Percentiles rank a stretch among this genome's conserved stretches.
These are phyloP conservation scores for Pascua guehoae DNA, from an alignment of 1,284 basidiomycete species.

Conservation along the genomic window DNA sequence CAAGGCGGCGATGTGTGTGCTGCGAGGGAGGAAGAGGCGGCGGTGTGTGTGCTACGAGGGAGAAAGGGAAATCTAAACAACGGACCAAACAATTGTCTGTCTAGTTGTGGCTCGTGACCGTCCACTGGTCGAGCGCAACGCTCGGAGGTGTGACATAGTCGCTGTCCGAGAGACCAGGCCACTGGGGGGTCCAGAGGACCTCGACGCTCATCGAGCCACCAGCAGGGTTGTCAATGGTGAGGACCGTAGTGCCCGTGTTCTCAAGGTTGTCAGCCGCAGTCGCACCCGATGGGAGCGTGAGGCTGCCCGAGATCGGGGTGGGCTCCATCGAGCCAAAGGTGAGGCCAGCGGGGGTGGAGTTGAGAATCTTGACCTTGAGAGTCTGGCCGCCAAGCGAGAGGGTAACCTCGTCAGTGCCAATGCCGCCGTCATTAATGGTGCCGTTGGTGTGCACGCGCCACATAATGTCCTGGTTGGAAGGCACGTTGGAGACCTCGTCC, in stretches of 20 bases:
- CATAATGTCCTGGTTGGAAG: conserved; percentile 56
- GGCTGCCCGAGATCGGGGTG: conserved; percentile 22
- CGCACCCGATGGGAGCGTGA: conserved; percentile 44
- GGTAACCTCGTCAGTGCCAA: conserved; percentile 47
- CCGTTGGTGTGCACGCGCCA: conserved; percentile 93
- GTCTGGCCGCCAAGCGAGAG: conserved; percentile 63
- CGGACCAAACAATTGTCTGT: no score
- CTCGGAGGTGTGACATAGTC: conserved; percentile 59
- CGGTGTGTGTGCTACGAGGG: no score
- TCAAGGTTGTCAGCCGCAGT: conserved; percentile 57
- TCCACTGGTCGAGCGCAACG: conserved; percentile 67
- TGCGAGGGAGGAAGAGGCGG: no score
- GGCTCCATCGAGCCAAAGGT: conserved; percentile 36
- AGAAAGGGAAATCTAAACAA: no score
- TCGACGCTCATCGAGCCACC: conserved; percentile 68
- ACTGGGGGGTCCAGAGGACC: conserved; percentile 81
- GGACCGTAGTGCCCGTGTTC: conserved; percentile 74
- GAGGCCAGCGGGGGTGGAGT: conserved; percentile 51
- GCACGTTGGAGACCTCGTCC: conserved; percentile 67
- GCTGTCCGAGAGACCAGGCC: conserved; percentile 60
- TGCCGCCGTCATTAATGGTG: conserved; percentile 44
- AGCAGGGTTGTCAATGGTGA: conserved; percentile 65
- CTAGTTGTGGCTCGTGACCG: conserved; percentile 61
- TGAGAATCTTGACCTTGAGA: conserved; percentile 55
- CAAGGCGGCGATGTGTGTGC: no score